phyloP scores from a whole-genome alignment of 2,329 filamentous ascomycete species.

The Aureobasidium zeae region DNA sequence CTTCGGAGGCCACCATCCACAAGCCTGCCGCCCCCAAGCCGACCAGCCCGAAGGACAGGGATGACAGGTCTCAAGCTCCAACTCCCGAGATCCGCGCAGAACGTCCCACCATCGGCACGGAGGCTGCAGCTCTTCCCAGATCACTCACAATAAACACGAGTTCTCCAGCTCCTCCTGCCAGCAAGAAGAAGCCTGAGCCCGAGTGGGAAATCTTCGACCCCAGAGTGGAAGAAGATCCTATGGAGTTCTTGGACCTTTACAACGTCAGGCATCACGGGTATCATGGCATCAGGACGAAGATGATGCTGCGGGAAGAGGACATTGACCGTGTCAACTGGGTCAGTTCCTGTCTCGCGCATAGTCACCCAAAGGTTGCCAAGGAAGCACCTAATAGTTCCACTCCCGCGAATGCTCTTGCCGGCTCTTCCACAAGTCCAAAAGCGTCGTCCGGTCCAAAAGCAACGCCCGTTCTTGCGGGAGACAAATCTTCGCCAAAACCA shows the following conservation, averaged over 20 bases:
- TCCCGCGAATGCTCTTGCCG: background rate
- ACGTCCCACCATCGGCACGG: background rate
- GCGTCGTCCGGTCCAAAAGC: background rate
- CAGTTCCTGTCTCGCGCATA: constrained; percentile 10
- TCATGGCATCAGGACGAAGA: background rate
- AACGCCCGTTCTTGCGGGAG: background rate
- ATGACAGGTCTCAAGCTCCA: background rate
- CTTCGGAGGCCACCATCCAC: background rate
- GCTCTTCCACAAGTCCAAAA: background rate
- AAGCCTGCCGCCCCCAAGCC: background rate
- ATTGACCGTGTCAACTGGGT: constrained; percentile 10
- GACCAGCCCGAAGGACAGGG: background rate
- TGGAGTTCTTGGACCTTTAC: constrained; percentile 13
- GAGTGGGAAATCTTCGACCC: constrained; percentile 7
- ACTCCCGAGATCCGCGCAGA: background rate
- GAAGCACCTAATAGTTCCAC: background rate
- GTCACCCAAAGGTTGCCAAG: background rate
- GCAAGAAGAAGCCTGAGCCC: background rate
- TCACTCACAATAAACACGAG: background rate
- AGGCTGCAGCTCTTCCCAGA: background rate
- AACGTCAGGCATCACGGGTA: background rate
- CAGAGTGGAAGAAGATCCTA: background rate
- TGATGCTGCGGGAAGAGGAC: constrained; percentile 14
- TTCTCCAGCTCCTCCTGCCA: too few relatives aligned
- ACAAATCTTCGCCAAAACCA: background rate